These are phyloP conservation scores for Plenodomus biglobosus DNA, from an alignment of 2,329 filamentous ascomycete species.

Conservation along the genomic window DNA sequence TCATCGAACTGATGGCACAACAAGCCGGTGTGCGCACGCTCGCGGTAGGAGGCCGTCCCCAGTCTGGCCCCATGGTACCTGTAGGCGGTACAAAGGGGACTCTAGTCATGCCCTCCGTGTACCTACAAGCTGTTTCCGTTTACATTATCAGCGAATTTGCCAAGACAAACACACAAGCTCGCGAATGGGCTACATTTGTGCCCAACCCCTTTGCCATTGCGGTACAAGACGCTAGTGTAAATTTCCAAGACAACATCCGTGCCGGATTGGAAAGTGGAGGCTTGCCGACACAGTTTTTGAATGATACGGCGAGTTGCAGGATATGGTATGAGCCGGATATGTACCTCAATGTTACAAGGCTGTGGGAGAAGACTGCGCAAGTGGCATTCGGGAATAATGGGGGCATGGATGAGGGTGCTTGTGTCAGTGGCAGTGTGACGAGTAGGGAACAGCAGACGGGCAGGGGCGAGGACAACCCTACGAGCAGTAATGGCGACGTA, in stretches of 20 bases:
- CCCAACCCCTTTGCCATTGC: slow-evolving; percentile 30
- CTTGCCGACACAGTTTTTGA: slow-evolving; percentile 61
- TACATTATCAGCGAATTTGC: slow-evolving; percentile 27
- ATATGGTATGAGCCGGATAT: slow-evolving; percentile 61
- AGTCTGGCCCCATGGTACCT: slow-evolving; percentile 46
- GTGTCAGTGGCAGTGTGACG: slow-evolving; percentile 34
- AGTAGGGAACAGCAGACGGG: slow-evolving; percentile 31
- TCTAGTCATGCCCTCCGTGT: slow-evolving; percentile 31
- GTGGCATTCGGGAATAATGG: slow-evolving; percentile 34
- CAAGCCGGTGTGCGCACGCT: slow-evolving; percentile 48
- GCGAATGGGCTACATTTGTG: slow-evolving; percentile 26
- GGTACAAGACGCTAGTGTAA: slow-evolving; percentile 31
- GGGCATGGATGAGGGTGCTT: slow-evolving; percentile 28
- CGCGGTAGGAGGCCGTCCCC: slow-evolving; percentile 47
- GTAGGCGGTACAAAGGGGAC: slow-evolving; percentile 52
- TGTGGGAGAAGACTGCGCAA: slow-evolving; percentile 52
- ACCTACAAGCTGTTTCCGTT: slow-evolving; percentile 23
- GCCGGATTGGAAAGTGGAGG: slow-evolving; percentile 33
- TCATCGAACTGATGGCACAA: slow-evolving; percentile 51
- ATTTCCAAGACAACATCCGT: slow-evolving; percentile 46
- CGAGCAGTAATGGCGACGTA: slow-evolving; percentile 7
- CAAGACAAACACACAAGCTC: slow-evolving; percentile 6
- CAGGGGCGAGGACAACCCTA: slow-evolving; percentile 25
- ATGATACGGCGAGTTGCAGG: slow-evolving; percentile 63
- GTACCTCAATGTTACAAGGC: slow-evolving; percentile 52